Conservation (phyloP, 2,329 filamentous ascomycete species). For the Bimuria novae-zelandiae region DNA sequence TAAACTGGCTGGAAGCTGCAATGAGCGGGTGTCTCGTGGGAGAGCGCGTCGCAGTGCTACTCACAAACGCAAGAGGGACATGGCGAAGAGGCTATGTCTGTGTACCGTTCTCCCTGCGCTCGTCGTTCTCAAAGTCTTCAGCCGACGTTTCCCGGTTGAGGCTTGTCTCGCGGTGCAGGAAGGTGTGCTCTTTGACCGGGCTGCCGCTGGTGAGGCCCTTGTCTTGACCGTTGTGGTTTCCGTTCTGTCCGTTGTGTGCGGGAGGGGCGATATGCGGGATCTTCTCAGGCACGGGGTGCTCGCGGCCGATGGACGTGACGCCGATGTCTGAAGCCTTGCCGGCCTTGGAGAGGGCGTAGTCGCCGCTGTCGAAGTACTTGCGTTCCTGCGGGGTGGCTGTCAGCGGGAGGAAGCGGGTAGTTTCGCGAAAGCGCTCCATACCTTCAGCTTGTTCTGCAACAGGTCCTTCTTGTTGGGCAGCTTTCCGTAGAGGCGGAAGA, state of each 20-base stretch:
- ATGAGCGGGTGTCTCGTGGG: constrained; percentile 1
- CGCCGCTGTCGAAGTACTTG: constrained; percentile 94
- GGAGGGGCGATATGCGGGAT: constrained; percentile 86
- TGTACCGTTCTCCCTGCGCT: constrained; percentile 22
- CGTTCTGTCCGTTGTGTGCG: constrained; percentile 47
- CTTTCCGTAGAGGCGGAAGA: constrained; percentile 97
- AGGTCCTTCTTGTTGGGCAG: constrained; percentile 95
- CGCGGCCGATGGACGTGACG: constrained; percentile 88
- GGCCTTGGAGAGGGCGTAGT: constrained; percentile 95
- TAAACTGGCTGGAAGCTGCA: neutral
- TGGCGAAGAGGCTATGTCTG: constrained; percentile 22
- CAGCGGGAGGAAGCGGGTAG: neutral
- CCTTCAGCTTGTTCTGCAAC: constrained; percentile 96
- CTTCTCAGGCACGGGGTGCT: constrained; percentile 93
- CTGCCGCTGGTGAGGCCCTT: constrained; percentile 66
- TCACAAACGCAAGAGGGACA: neutral
- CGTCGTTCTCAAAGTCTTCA: constrained; percentile 58
- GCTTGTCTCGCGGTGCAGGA: constrained; percentile 82
- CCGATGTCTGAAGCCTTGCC: constrained; percentile 95
- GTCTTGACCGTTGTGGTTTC: constrained; percentile 46
- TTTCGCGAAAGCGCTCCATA: constrained; percentile 33
- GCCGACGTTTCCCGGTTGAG: constrained; percentile 75
- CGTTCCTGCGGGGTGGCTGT: constrained; percentile 65
- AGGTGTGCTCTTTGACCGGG: constrained; percentile 89
- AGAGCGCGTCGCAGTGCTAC: neutral